A percentile compares a stretch with the other conserved stretches of the same genome.
phyloP scores from a whole-genome alignment of 495 filamentous ascomycete species.

The Evernia prunastri region DNA sequence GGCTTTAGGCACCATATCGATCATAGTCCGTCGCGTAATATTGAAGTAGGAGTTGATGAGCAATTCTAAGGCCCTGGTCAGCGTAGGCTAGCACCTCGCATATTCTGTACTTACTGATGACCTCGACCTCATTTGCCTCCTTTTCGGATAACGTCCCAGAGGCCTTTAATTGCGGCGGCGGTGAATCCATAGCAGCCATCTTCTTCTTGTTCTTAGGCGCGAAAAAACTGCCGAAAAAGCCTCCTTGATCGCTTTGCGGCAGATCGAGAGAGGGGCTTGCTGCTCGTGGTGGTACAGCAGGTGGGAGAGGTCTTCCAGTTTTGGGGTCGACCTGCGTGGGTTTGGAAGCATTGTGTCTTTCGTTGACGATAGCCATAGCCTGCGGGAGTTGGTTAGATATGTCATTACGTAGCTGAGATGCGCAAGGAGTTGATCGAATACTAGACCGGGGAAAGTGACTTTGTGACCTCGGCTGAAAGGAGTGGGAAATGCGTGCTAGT shows the following conservation, averaged over 20 bases:
- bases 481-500: background rate
- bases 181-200: constrained; percentile 97
- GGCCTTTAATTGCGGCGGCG: constrained; percentile 87
- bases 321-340: constrained; percentile 98
- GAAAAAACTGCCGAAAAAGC: constrained; percentile 97
- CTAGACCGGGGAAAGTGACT: background rate
- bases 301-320: constrained; percentile 88
- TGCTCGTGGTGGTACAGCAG: constrained; percentile 56
- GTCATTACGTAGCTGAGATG: background rate
- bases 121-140: constrained; percentile 90
- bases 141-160: constrained; percentile 87
- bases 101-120: constrained; percentile 73
- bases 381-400: constrained; percentile 27
- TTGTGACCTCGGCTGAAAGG: background rate
- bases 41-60: constrained; percentile 96
- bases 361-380: constrained; percentile 97
- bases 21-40: constrained; percentile 96
- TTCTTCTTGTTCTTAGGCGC: constrained; percentile 99
- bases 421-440: background rate
- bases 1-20: constrained; percentile 99
- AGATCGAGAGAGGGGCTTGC: constrained; percentile 57
- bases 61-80: constrained; percentile 55
- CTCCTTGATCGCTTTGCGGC: constrained; percentile 52
- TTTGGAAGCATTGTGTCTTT: constrained; percentile 57
- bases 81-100: constrained; percentile 18